Percentiles rank a stretch among this genome's conserved stretches.
These are phyloP conservation scores for Xylariaceae sp. DNA, from an alignment of 2,329 filamentous ascomycete species.

Conservation along the genomic window DNA sequence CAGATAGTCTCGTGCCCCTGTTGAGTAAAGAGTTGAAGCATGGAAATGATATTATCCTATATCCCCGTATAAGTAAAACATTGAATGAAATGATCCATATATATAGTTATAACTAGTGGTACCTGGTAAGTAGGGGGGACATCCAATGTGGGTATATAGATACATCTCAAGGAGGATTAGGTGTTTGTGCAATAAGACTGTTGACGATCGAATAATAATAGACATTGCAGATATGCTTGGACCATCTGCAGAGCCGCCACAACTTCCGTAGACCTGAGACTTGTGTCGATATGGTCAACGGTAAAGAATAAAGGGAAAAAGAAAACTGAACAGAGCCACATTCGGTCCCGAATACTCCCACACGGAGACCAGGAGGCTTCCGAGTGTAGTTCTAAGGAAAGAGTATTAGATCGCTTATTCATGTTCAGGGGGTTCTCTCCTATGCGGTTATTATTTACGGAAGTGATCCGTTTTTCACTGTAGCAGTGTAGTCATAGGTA, in stretches of 20 bases:
- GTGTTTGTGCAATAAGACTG: too few species aligned
- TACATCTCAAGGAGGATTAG: neutral
- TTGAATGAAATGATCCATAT: neutral
- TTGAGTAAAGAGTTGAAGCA: neutral
- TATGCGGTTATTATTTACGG: neutral
- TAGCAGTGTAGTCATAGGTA: neutral
- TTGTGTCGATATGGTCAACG: neutral
- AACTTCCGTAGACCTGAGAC: neutral
- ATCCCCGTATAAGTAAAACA: neutral
- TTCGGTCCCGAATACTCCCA: neutral
- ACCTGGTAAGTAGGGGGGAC: neutral
- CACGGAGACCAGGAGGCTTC: neutral
- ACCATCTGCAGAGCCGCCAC: neutral
- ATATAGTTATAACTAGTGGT: too few species aligned
- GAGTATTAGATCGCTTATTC: neutral
- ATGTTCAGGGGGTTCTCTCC: neutral
- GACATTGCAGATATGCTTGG: neutral
- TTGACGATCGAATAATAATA: neutral
- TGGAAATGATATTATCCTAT: neutral
- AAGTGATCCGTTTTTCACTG: neutral
- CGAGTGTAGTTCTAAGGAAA: neutral
- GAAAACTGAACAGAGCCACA: neutral
- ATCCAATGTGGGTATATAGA: neutral
- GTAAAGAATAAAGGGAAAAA: slow-evolving; percentile 4
- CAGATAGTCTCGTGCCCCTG: too few species aligned